Conservation (phyloP, 768 basidiomycete genomes). For the Mycena vitilis region DNA sequence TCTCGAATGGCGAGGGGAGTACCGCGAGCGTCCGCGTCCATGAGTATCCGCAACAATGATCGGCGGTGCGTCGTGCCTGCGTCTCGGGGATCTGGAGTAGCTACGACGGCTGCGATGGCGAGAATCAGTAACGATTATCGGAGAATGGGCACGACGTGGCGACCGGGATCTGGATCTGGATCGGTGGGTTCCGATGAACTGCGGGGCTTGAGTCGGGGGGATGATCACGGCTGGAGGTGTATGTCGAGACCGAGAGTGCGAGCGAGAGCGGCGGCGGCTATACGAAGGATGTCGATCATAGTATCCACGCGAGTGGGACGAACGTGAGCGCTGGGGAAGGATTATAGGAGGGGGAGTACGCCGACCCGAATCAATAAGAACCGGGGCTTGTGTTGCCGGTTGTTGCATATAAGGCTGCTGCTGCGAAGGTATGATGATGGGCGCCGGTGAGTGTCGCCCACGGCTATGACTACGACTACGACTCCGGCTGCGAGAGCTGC, state of each 20-base stretch:
- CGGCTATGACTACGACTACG: constrained; percentile 21
- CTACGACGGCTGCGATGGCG: neutral
- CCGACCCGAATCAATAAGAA: constrained; percentile 25
- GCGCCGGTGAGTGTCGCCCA: constrained; percentile 8
- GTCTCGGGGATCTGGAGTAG: constrained; percentile 25
- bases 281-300: constrained; percentile 11
- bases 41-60: neutral
- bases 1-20: neutral
- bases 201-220: constrained; percentile 3
- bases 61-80: neutral
- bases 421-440: constrained; percentile 20
- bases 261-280: constrained; percentile 20
- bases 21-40: neutral
- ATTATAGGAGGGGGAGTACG: constrained; percentile 14
- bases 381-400: neutral
- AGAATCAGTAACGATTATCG: constrained; percentile 6
- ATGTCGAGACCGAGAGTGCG: constrained; percentile 17
- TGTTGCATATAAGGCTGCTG: constrained; percentile 3
- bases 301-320: constrained; percentile 24
- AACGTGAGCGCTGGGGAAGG: constrained; percentile 6
- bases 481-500: constrained; percentile 14
- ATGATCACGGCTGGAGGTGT: constrained; percentile 1
- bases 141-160: constrained; percentile 20
- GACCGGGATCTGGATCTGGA: constrained; percentile 39
- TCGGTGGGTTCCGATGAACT: constrained; percentile 14